Evolutionary conservation across 208 protist species (phyloP), one percentile per base, ranked within the genome.

Genomic region (Angomonas ambiguus): DNA sequence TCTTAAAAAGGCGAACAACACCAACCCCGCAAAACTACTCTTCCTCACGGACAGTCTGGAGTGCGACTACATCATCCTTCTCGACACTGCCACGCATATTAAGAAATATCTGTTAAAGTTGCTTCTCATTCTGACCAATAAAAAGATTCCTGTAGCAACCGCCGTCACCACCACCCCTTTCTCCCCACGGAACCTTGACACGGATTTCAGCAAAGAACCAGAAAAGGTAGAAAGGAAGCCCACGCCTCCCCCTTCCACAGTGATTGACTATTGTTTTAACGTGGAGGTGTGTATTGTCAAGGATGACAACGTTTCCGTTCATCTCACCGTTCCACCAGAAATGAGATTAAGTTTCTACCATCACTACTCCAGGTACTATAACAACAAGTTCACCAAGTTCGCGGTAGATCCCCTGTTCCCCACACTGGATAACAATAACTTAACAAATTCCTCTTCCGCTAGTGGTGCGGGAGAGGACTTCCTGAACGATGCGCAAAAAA

Each of bases 351-450:
- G 6, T 24, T 63, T 63, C 25, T 63, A 63, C 24, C 6, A 42
- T n/a, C 58, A 63, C 32, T 63, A 63, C 58, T 49, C 38, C 18
- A 2, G 8, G 6, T 63, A 63, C 32, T 63, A 63, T 34, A 63
- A 63, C 32, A 42, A 42, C 16, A 69, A 53, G 45, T 53, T 53
- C 24, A 53, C 45, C 45, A 53, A 53, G 45, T 53, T 53, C 25
- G 42, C 65, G 25, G 57, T 81, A 20, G 69, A 87, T 35, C 59
- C 65, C 25, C 77, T 74, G 11, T 87, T 77, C 63, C 74, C 81
- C 13, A 41, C 35, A 20, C 4, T 53, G 16, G 45, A 53, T 20
- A 53, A 13, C 16, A 53, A 13, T 20, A 53, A 53, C 24, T 27
- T 53, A 5, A 13, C 8, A 41, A 41, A 13, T 41, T 41, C 35